Evolutionary conservation across 176 grass and related monocot species (phyloP).

Genomic region (Echinochloa phyllopogon): DNA sequence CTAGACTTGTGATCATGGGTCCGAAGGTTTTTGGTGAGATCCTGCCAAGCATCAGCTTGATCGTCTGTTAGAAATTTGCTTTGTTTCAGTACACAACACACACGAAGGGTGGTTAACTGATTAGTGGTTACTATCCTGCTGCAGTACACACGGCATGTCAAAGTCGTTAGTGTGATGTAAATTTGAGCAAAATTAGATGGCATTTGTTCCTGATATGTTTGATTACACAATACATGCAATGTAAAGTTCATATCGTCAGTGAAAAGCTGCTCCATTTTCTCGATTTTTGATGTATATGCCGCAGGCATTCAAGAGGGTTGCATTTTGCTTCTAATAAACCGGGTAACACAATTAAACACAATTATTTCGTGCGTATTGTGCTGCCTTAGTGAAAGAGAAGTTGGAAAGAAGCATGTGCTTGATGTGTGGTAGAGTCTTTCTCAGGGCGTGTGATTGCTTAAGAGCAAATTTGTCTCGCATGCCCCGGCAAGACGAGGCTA

Average conservation of each 20-base stretch:
- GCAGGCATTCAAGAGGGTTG: not conserved
- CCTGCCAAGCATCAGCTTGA: not conserved
- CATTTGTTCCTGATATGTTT: not conserved
- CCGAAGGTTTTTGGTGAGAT: not conserved
- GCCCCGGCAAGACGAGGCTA: too few species aligned
- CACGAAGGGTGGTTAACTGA: not conserved
- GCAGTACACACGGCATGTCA: not conserved
- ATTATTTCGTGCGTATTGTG: too few species aligned
- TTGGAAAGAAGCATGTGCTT: too few species aligned
- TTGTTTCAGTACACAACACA: not conserved
- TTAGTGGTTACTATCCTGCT: not conserved
- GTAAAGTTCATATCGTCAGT: not conserved
- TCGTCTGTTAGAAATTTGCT: not conserved
- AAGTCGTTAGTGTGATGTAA: slow-evolving; percentile 7
- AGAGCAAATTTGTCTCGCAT: too few species aligned
- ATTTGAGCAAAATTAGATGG: slow-evolving; percentile 3
- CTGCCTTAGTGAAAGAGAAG: too few species aligned
- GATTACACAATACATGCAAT: not conserved
- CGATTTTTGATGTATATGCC: not conserved
- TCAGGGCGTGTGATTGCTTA: too few species aligned
- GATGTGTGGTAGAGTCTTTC: too few species aligned
- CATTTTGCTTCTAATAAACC: not conserved
- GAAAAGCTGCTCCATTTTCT: slow-evolving; percentile 2
- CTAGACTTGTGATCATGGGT: not conserved
- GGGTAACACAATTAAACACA: too few species aligned